Evolutionary conservation across 169 alveolate species (phyloP), one percentile per base, ranked within the genome.

Genomic region (Eimeria nieschulzi): DNA sequence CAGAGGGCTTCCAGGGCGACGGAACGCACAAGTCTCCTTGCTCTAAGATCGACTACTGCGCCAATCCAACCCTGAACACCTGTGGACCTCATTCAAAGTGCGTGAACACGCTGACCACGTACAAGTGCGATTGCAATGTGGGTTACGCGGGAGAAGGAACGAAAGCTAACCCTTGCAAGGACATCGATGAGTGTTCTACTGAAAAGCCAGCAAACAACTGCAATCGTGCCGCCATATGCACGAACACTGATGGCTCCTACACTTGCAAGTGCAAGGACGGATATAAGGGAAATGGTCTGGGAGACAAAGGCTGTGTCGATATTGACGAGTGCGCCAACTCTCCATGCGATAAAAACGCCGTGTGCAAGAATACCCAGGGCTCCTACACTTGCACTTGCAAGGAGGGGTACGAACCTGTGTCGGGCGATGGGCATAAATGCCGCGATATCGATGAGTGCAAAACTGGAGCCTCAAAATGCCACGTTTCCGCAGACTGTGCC

Each of bases 311-410:
- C 82, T 90, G 93, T 46, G 66, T 79, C 26, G 95, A 94, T 53
- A 72, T 87, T 56, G 92, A 87, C 88, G 96, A 93, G 25, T 94
- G 96, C 71, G 84, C 72, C 12, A 72, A 68, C 17, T 39, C 84
- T 0, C 72, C 75, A 10, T 91, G 94, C 92, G 86, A 64, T 12
- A 93, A 92, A 3, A 91, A 94, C 12, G 95, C 94, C 39, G 64
- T 85, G 53, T 94, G 96, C 78, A 78, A 92, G 25, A 93, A 95
- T 92, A 95, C 95, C 21, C 80, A 80, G 61, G 96, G 96, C 21
- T 86, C 94, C 19, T 94, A 71, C 78, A 61, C 26, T 21, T 92
- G 95, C 66, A 92, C 91, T 2, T 92, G 95, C 78, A 91, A 93
- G n/a, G 39, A 25, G 71, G 93, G 93, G 53, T 91, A 93, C 84